phyloP scores from a whole-genome alignment of 2,329 filamentous ascomycete species.

The Aspergillus costaricaensis region DNA sequence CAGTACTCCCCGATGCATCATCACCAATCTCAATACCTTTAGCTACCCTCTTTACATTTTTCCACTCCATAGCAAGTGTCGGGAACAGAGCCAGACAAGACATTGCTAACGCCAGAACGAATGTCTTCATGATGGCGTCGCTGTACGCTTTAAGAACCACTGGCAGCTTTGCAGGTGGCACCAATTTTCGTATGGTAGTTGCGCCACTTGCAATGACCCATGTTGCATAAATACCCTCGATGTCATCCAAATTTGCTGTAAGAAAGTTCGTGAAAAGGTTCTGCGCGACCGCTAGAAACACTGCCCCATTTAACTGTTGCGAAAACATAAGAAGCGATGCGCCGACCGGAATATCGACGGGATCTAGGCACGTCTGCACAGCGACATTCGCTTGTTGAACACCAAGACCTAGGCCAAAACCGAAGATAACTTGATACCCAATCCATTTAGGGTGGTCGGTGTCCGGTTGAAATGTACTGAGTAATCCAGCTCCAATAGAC shows the following conservation, averaged over 20 bases:
- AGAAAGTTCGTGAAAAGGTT: constrained; percentile 15
- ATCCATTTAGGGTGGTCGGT: constrained; percentile 39
- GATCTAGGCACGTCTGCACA: constrained; percentile 36
- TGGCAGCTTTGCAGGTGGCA: not conserved
- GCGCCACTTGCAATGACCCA: not conserved
- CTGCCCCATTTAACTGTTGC: constrained; percentile 38
- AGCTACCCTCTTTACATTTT: not conserved
- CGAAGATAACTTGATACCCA: constrained; percentile 41
- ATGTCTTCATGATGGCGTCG: not conserved
- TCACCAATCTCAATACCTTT: too few species aligned
- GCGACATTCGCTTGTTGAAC: constrained; percentile 40
- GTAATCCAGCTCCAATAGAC: constrained; percentile 37
- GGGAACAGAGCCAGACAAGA: not conserved
- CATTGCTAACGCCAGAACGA: not conserved
- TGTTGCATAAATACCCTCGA: not conserved
- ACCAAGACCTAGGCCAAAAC: constrained; percentile 37
- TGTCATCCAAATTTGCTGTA: not conserved
- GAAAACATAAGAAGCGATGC: constrained; percentile 38
- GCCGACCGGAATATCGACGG: constrained; percentile 37
- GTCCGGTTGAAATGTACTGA: constrained; percentile 36
- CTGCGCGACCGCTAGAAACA: constrained; percentile 34
- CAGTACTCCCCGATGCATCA: too few species aligned
- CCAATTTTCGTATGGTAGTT: not conserved
- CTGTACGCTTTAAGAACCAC: not conserved
- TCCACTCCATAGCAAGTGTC: not conserved